phyloP scores from a whole-genome alignment of 2,329 filamentous ascomycete genomes.

The Trichophyton verrucosum region DNA sequence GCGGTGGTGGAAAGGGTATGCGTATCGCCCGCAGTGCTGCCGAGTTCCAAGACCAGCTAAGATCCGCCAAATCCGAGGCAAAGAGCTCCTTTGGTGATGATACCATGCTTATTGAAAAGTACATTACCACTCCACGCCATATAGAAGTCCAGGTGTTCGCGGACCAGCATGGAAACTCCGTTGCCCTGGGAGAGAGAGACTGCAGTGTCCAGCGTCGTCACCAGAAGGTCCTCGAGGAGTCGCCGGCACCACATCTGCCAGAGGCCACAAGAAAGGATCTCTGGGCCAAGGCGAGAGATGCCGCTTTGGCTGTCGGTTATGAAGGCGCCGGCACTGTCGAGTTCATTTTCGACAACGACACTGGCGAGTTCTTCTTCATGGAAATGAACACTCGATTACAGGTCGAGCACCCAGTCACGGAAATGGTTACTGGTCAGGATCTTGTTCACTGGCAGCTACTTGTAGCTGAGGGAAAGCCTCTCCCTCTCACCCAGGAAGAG shows the following conservation, averaged over 20 bases:
- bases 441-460: slow-evolving; percentile 92
- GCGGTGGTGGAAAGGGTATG: slow-evolving; percentile 57
- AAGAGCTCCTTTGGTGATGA: slow-evolving; percentile 54
- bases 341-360: slow-evolving; percentile 58
- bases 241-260: slow-evolving; percentile 49
- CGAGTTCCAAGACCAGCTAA: slow-evolving; percentile 49
- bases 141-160: slow-evolving; percentile 58
- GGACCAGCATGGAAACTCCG: slow-evolving; percentile 52
- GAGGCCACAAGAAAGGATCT: slow-evolving; percentile 50
- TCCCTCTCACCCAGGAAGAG: slow-evolving; percentile 54
- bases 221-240: slow-evolving; percentile 56
- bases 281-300: slow-evolving; percentile 52
- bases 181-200: slow-evolving; percentile 52
- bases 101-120: slow-evolving; percentile 55
- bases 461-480: slow-evolving; percentile 59
- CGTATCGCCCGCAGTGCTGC: slow-evolving; percentile 46
- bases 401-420: slow-evolving; percentile 91
- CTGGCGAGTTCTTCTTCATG: slow-evolving; percentile 57
- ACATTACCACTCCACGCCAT: slow-evolving; percentile 53
- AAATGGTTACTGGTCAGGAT: slow-evolving; percentile 63
- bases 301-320: slow-evolving; percentile 51
- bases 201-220: slow-evolving; percentile 55
- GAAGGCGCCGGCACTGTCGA: slow-evolving; percentile 56
- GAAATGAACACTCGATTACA: slow-evolving; percentile 73
- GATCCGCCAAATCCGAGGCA: slow-evolving; percentile 53